phyloP scores from a whole-genome alignment of 2,329 filamentous ascomycete species.

The Colletotrichum navitas region DNA sequence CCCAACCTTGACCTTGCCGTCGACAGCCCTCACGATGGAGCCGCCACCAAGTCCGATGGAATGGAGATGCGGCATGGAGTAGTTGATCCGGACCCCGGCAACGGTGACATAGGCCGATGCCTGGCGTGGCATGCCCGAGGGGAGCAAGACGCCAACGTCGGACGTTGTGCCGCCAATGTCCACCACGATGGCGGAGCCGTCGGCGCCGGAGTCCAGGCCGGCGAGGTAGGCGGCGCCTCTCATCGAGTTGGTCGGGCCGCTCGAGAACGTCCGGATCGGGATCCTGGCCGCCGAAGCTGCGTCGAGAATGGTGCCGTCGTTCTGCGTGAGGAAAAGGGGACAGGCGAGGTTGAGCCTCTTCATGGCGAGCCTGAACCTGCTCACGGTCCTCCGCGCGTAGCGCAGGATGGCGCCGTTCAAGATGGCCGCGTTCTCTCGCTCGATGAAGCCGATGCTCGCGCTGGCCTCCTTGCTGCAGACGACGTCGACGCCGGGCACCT shows the following conservation, averaged over 20 bases:
- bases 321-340: constrained; percentile 72
- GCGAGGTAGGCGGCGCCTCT: constrained; percentile 63
- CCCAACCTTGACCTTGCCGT: constrained; percentile 55
- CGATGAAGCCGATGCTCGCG: constrained; percentile 65
- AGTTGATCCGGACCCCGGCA: constrained; percentile 73
- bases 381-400: constrained; percentile 58
- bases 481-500: constrained; percentile 58
- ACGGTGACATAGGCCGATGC: constrained; percentile 73
- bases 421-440: constrained; percentile 74
- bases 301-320: constrained; percentile 72
- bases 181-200: constrained; percentile 54
- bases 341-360: constrained; percentile 62
- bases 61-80: constrained; percentile 51
- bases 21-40: constrained; percentile 52
- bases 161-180: constrained; percentile 68
- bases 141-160: constrained; percentile 63
- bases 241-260: constrained; percentile 64
- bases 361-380: constrained; percentile 66
- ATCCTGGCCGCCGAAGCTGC: constrained; percentile 65
- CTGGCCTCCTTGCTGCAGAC: constrained; percentile 66
- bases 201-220: constrained; percentile 53
- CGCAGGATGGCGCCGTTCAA: constrained; percentile 72
- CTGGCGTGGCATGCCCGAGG: constrained; percentile 73
- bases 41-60: constrained; percentile 54
- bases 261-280: constrained; percentile 66